A percentile compares a stretch with the other conserved stretches of the same genome.
Conservation (phyloP, 139 green algal species). For the Coelastrella sp. region DNA sequence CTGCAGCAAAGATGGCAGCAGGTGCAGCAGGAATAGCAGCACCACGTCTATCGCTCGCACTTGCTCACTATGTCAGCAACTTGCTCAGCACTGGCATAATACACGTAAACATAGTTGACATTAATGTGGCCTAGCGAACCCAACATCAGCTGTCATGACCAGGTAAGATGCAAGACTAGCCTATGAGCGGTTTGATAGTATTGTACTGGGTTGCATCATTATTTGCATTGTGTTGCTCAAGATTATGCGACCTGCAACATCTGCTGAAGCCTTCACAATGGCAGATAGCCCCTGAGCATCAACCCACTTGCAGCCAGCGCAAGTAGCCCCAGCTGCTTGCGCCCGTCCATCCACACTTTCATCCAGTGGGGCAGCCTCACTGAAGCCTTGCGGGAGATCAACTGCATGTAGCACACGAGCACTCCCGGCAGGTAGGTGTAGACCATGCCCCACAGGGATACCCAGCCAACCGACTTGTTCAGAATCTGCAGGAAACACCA, state of each 20-base stretch:
- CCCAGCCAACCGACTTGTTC: constrained; percentile 50
- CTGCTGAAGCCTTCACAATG: too few species aligned
- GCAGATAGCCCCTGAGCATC: neutral
- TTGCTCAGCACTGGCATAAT: too few species aligned
- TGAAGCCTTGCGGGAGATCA: neutral
- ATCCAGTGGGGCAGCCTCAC: constrained; percentile 43
- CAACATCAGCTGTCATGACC: too few species aligned
- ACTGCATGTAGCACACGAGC: constrained; percentile 38
- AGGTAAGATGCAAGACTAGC: too few species aligned
- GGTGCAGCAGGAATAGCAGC: neutral
- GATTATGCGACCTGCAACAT: too few species aligned
- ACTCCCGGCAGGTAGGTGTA: constrained; percentile 51
- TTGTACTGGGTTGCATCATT: too few species aligned
- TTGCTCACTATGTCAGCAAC: too few species aligned
- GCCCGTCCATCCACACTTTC: constrained; percentile 40
- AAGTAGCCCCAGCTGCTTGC: constrained; percentile 18
- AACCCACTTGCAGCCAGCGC: constrained; percentile 12
- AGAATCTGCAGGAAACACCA: constrained; percentile 21
- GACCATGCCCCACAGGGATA: constrained; percentile 51
- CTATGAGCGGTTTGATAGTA: too few species aligned
- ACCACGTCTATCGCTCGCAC: neutral
- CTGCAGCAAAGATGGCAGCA: neutral
- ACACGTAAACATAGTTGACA: too few species aligned
- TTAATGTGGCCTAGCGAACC: too few species aligned
- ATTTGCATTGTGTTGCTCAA: too few species aligned